These are phyloP conservation scores for Staphylotrichum longicolle DNA, from an alignment of 495 filamentous ascomycete species.

Conservation along the genomic window DNA sequence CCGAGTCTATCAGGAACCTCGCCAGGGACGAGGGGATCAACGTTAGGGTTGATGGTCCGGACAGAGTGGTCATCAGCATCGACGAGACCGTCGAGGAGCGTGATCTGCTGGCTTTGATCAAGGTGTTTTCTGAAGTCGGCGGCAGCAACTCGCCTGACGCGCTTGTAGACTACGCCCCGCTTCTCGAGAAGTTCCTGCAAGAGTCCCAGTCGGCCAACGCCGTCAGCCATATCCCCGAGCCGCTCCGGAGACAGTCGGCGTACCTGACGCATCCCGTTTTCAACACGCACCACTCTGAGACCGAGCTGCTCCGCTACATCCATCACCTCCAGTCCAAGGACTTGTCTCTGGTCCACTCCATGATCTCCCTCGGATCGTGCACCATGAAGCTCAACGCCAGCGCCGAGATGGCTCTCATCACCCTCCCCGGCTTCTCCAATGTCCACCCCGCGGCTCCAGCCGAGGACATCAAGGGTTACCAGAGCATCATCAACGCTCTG, in stretches of 20 bases:
- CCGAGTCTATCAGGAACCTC: slow-evolving; percentile 3
- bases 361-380: slow-evolving; percentile 99
- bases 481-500: slow-evolving; percentile 64
- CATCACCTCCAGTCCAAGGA: slow-evolving; percentile 94
- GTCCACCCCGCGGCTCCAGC: slow-evolving; percentile 80
- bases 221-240: slow-evolving; percentile 54
- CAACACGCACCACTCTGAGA: slow-evolving; percentile 96
- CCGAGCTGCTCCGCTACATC: slow-evolving; percentile 92
- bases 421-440: slow-evolving; percentile 78
- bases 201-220: slow-evolving; percentile 28
- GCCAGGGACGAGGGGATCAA: slow-evolving; percentile 27
- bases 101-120: slow-evolving; percentile 34
- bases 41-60: slow-evolving; percentile 27
- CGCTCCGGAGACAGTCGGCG: slow-evolving; percentile 66
- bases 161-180: slow-evolving; percentile 12
- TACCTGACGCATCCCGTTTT: slow-evolving; percentile 94
- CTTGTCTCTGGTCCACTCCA: slow-evolving; percentile 91
- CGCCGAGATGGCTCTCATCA: slow-evolving; percentile 81
- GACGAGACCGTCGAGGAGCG: slow-evolving; percentile 42
- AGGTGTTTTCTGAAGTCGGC: slow-evolving; percentile 22
- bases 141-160: background rate
- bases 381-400: slow-evolving; percentile 99
- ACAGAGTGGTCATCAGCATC: slow-evolving; percentile 40
- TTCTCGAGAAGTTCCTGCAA: slow-evolving; percentile 38
- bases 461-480: slow-evolving; percentile 66